A percentile compares a stretch with the other conserved stretches of the same genome.
These are phyloP conservation scores for Phytophthora foliorum DNA, from an alignment of 352 stramenopile species.

Conservation along the genomic window DNA sequence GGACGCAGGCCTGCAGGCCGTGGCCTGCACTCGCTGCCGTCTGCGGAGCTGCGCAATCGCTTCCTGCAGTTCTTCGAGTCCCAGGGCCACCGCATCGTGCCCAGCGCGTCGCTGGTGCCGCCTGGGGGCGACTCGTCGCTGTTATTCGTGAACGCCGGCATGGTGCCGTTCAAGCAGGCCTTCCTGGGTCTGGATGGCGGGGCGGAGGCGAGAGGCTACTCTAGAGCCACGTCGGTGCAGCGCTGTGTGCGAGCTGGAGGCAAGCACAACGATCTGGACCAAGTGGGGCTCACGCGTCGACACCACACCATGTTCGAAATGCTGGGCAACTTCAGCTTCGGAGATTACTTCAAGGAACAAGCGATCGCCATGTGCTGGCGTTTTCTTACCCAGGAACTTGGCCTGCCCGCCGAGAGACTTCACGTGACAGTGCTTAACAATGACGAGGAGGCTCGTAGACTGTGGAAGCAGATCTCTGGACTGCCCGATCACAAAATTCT, in stretches of 20 bases:
- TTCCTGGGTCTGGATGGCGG: constrained; percentile 75
- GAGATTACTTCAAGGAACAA: constrained; percentile 98
- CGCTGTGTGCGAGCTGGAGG: constrained; percentile 97
- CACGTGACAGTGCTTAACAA: constrained; percentile 77
- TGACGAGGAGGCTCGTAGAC: constrained; percentile 65
- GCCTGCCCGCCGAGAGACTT: constrained; percentile 58
- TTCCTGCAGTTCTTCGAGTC: constrained; percentile 82
- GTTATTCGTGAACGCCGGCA: constrained; percentile 98
- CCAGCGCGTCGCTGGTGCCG: constrained; percentile 75
- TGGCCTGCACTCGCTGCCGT: constrained; percentile 52
- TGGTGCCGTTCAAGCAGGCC: constrained; percentile 96
- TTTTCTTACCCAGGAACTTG: constrained; percentile 94
- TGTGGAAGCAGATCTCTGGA: constrained; percentile 69
- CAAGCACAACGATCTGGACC: constrained; percentile 99
- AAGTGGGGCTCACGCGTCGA: constrained; percentile 97
- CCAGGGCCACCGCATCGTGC: constrained; percentile 68
- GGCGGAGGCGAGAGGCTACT: constrained; percentile 85
- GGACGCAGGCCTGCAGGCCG: constrained; percentile 12
- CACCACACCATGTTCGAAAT: constrained; percentile 99
- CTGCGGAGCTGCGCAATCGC: constrained; percentile 50
- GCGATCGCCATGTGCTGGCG: constrained; percentile 95
- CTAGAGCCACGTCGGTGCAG: constrained; percentile 94
- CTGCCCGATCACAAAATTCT: constrained; percentile 62
- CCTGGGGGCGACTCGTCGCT: constrained; percentile 94
- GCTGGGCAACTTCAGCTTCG: constrained; percentile 98